Evolutionary conservation across 805 yeast genomes (phyloP).

Genomic region (Tanozyma kutaoensis): DNA sequence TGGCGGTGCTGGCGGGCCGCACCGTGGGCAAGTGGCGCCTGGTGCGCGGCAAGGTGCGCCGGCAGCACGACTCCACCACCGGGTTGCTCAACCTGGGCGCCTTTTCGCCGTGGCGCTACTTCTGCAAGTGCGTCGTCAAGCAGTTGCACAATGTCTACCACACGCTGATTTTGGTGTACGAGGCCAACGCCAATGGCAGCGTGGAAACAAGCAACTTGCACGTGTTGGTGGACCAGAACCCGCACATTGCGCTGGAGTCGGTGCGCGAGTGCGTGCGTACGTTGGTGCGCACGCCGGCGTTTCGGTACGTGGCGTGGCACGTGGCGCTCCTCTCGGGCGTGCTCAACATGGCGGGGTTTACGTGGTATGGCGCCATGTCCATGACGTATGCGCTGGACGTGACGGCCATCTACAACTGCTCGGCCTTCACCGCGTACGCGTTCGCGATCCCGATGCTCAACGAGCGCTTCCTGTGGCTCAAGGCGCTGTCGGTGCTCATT

Average conservation of each 20-base stretch:
- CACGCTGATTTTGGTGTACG: constrained; percentile 28
- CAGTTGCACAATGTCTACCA: constrained; percentile 32
- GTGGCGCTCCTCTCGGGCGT: constrained; percentile 37
- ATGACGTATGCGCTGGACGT: constrained; percentile 74
- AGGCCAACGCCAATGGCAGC: constrained; percentile 23
- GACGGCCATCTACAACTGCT: constrained; percentile 83
- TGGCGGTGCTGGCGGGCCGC: constrained; percentile 33
- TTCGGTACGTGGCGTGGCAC: constrained; percentile 31
- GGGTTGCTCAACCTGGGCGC: neutral
- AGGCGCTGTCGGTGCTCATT: constrained; percentile 51
- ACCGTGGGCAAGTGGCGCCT: constrained; percentile 14
- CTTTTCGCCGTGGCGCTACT: constrained; percentile 1
- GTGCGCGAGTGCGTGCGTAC: constrained; percentile 16
- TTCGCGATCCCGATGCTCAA: constrained; percentile 66
- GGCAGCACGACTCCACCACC: neutral
- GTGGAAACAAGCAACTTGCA: constrained; percentile 18
- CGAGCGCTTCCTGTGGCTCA: constrained; percentile 51
- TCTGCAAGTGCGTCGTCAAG: constrained; percentile 22
- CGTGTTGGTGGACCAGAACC: constrained; percentile 20
- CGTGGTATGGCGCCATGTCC: constrained; percentile 81
- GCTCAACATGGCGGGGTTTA: constrained; percentile 60
- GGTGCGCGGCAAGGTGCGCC: neutral
- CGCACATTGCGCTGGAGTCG: constrained; percentile 16
- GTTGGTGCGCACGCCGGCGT: constrained; percentile 31
- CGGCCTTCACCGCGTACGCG: constrained; percentile 78